Evolutionary conservation across 1,139 yeast species (phyloP).

Genomic region (Diutina siamensis): DNA sequence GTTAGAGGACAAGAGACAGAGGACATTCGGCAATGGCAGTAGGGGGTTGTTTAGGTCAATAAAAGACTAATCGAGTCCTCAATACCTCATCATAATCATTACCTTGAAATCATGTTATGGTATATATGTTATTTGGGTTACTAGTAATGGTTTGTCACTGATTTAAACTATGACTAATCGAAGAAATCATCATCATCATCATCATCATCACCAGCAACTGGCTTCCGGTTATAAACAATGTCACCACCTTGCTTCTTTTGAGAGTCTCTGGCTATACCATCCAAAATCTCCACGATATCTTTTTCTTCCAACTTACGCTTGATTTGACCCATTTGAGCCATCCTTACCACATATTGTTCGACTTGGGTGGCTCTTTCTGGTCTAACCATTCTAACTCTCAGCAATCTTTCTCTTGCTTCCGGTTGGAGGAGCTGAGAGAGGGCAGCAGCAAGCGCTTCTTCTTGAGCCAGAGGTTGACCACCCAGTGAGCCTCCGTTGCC

Average conservation of each 20-base stretch:
- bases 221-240: conserved; percentile 27
- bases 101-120: too few relatives aligned
- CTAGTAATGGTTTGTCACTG: too few relatives aligned
- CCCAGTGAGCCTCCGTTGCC: too few relatives aligned
- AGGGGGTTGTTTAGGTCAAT: too few relatives aligned
- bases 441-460: conserved; percentile 16
- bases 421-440: conserved; percentile 67
- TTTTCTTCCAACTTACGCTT: conserved; percentile 61
- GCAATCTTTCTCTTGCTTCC: conserved; percentile 76
- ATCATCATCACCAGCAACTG: conserved; percentile 15
- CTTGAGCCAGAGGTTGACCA: conserved; percentile 20
- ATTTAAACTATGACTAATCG: conserved; percentile 7
- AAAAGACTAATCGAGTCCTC: too few relatives aligned
- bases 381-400: conserved; percentile 78
- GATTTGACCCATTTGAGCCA: conserved; percentile 74
- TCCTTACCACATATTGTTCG: conserved; percentile 64
- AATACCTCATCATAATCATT: too few relatives aligned
- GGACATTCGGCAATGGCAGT: too few relatives aligned
- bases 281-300: conserved; percentile 73
- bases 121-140: too few relatives aligned
- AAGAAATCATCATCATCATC: conserved; percentile 13
- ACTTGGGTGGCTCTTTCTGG: conserved; percentile 88
- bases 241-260: conserved; percentile 43
- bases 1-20: too few relatives aligned
- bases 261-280: conserved; percentile 75